phyloP scores from a whole-genome alignment of 495 filamentous ascomycete genomes.

The Jackrogersella minutella region DNA sequence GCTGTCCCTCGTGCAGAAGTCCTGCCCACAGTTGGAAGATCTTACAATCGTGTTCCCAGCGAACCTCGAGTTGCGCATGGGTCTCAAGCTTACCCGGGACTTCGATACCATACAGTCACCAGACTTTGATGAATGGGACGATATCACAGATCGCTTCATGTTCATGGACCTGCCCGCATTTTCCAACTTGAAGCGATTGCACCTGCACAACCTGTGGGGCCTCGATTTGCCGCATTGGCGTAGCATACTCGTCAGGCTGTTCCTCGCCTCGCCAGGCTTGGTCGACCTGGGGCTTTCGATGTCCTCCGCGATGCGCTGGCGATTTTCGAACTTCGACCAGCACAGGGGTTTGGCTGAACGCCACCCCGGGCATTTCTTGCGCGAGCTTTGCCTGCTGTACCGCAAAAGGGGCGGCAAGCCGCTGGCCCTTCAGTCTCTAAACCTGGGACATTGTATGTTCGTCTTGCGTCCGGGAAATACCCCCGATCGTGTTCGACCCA shows the following conservation, averaged over 20 bases:
- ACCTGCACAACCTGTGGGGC: not conserved
- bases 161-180: not conserved
- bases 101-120: not conserved
- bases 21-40: not conserved
- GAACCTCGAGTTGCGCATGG: not conserved
- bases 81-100: not conserved
- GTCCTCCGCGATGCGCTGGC: not conserved
- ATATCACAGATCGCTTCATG: too few species aligned
- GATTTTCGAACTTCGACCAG: not conserved
- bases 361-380: not conserved
- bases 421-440: not conserved
- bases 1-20: not conserved
- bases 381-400: not conserved
- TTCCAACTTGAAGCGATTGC: not conserved
- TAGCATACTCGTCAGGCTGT: not conserved
- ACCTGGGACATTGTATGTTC: not conserved
- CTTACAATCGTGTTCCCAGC: not conserved
- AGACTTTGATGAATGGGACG: not conserved
- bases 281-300: not conserved
- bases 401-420: not conserved
- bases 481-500: not conserved
- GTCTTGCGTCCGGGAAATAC: not conserved
- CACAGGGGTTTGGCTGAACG: not conserved
- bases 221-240: not conserved
- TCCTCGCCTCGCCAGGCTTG: not conserved